These are phyloP conservation scores for Vigna reflexopilosa DNA, from an alignment of 306 rosid genomes.

Conservation along the genomic window DNA sequence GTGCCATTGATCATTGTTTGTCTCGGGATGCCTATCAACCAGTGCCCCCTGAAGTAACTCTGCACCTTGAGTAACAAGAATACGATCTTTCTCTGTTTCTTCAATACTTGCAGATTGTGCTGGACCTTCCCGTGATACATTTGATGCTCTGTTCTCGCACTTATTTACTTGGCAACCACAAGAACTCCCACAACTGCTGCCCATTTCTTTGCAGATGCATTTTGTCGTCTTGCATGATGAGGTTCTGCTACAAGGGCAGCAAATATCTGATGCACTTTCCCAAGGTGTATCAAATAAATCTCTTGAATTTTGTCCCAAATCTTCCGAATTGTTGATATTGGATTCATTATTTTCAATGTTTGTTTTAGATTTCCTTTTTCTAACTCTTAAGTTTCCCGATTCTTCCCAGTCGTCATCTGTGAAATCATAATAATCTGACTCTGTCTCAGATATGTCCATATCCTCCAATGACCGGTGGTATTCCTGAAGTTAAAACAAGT, in stretches of 20 bases:
- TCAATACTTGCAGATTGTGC: conserved; percentile 39
- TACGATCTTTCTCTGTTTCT: conserved; percentile 50
- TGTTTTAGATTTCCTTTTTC: conserved; percentile 55
- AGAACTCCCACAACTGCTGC: conserved; percentile 61
- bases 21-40: conserved; percentile 55
- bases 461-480: conserved; percentile 69
- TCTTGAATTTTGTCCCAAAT: conserved; percentile 49
- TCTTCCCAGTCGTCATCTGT: conserved; percentile 59
- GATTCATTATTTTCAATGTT: conserved; percentile 35
- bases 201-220: conserved; percentile 66
- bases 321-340: conserved; percentile 36
- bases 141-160: conserved; percentile 64
- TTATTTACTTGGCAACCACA: conserved; percentile 68
- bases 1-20: conserved; percentile 51
- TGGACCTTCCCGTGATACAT: conserved; percentile 40
- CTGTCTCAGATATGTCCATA: conserved; percentile 75
- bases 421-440: conserved; percentile 59
- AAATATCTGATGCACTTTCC: conserved; percentile 42
- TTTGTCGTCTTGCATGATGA: conserved; percentile 81
- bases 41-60: conserved; percentile 77
- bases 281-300: conserved; percentile 40
- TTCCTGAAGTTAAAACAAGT: conserved; percentile 57
- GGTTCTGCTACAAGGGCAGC: conserved; percentile 74
- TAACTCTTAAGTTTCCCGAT: conserved; percentile 40
- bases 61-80: conserved; percentile 82